Evolutionary conservation across 148 eudicot species (phyloP), one percentile per base, ranked within the genome.

Genomic region (Arbutus unedo): DNA sequence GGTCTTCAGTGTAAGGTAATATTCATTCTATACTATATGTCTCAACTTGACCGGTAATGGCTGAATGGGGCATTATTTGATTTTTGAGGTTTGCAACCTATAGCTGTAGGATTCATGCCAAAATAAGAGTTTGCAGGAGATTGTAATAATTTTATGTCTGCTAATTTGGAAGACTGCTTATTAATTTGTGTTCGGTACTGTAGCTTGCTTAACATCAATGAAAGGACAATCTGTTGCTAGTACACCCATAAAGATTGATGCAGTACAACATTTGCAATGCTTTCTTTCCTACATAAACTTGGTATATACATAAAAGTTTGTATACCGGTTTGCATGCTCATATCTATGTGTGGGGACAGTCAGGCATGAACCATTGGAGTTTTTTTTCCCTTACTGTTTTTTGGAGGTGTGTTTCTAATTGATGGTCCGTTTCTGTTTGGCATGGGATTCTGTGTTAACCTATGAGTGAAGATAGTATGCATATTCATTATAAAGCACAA

Each of bases 1-100:
- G 74, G 84, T 84, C 85, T 90, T 64, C 91, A 84, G 85, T 38
- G 77, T 82, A 85, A 86, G 90, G 89, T 87, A 83, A 78, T 74
- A 44, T 25, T 70, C 31, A 15, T 31, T 59, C 41, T 59, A 6
- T 83, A 50, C 18, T 72, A 13, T 50, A 11, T 23, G 2, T 55
- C 15, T 50, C 8, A 7, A 7, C 67, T 18, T 67, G 25, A 4
- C 44, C 64, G 16, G 54, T 76, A 16, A 8, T 82, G 74, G 6
- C 21, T 82, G 73, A 59, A 23, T 59, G 31, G 76, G 59, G 25
- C 67, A 18, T 31, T 25, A 77, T 41, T 72, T 41, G 9, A 54
- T 14, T 38, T 25, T 54, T 74, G 2, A 14, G 21, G 49, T 55
- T 54, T 77, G 66, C 79, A 54, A 77, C 44, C 55, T 77, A 38